Base-by-base conservation (phyloP, 257 asterid species). In the Nyctanthes arbortristis region DNA sequence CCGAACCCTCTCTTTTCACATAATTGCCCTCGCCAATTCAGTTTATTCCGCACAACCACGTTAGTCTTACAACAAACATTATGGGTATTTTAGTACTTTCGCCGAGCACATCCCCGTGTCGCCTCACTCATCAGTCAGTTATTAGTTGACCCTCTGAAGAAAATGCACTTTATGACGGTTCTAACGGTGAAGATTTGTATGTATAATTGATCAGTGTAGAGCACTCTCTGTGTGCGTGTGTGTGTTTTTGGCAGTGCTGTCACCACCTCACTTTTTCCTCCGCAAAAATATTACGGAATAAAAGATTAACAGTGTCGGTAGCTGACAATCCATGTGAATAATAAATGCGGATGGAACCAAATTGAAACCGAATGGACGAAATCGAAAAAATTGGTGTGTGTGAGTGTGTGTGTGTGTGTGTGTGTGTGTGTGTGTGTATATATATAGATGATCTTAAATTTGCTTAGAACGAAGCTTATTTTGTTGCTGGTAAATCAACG, bases 271-370 rank as follows among this genome's bases (percentile, higher is more conserved):
- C 61, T 20, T 72, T 69, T 69, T 61, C 57, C 32, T 62, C 37
- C 76, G 63, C 54, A 63, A 52, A n/a, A 63, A 52, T 52, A 52
- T 24, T 52, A 9, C 31, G 10, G 47, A 39, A 39, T 39, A 57
- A 43, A 9, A 20, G 56, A 69, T 59, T 49, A 32, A 58, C 68
- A 70, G 43, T 87, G 92, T 85, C 87, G 87, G 90, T 80, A 39
- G 79, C 85, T 33, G 78, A 69, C 73, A 67, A 25, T 72, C 81
- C 71, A 54, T 66, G 68, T 81, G 77, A 61, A 67, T 11, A 24
- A 52, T 52, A 24, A 52, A 52, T 52, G 31, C n/a, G 2, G 3
- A 16, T 45, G 5, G n/a, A 16, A 45, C 9, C 8, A 6, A 45
- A 9, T 0, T 1, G 24, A n/a, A 45, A n/a, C 1, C 16, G 8